Evolutionary conservation across 2,329 filamentous ascomycete genomes (phyloP), one percentile per base, ranked within the genome.

Genomic region (Aspergillus hiratsukae): DNA sequence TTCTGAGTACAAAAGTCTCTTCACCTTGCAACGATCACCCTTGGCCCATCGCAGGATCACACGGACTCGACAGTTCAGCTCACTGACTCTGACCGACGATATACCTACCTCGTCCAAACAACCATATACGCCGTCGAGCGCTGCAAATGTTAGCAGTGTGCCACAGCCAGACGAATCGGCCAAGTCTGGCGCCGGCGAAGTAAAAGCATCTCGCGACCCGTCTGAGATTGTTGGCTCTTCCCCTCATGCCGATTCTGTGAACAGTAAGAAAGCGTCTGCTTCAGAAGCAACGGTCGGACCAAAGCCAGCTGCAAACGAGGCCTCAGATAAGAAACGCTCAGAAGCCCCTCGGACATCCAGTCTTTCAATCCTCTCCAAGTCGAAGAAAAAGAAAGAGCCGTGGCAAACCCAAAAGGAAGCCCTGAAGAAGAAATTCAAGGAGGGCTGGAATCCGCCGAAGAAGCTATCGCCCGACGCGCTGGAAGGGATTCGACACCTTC

Each of bases 401-500:
- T 97, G 94, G 94, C 81, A 84, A 69, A 72, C 83, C 14, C 88
- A 97, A 63, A 97, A 96, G 71, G 77, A 77, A 1, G 88, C 86
- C 0, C 75, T 95, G 37, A 83, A 87, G 65, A 74, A 83, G 58
- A 99, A 97, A 68, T 94, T 97, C 62, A 83, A 87, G 7, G 85
- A 76, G 41, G 77, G 87, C 9, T 99, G 93, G 92, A 81, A 82
- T 28, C 93, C 94, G 29, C 82, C 83, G 50, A 97, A 96, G 74
- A 87, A 87, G 57, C 81, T 99, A 9, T 97, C 94, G 0, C 94
- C 94, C 0, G 93, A 97, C 72, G 91, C 92, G 1, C 79, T 97
- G 31, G 87, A 89, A n/a, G 92, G 91, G 45, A 96, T 99, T 64
- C 86, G 91, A 45, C 87, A 89, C 21, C 79, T 99, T 35, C 85